Conservation (phyloP, 225 moss, liverwort and hornwort species). For the Takakia lepidozioides region DNA sequence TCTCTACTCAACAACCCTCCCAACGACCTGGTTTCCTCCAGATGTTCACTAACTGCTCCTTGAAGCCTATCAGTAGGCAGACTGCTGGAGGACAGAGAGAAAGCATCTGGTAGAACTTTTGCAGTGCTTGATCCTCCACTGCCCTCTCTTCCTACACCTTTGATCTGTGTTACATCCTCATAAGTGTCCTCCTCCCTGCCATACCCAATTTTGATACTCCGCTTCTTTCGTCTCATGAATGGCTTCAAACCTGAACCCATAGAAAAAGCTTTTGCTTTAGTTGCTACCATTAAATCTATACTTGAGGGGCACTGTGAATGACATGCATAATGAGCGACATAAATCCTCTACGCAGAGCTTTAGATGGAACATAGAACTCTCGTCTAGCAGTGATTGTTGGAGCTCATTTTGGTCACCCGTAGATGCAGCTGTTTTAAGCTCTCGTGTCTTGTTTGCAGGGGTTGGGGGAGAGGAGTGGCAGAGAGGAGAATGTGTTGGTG, state of each 20-base stretch:
- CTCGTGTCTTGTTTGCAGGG: too few relatives aligned
- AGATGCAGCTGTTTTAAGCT: too few relatives aligned
- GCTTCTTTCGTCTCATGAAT: slow-evolving; percentile 39
- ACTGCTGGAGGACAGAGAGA: slow-evolving; percentile 12
- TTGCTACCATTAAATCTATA: too few relatives aligned
- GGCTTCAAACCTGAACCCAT: slow-evolving; percentile 5
- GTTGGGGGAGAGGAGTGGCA: too few relatives aligned
- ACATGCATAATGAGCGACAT: too few relatives aligned
- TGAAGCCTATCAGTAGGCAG: slow-evolving; percentile 6
- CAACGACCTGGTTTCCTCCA: not conserved
- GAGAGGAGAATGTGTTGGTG: too few relatives aligned
- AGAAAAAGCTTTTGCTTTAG: too few relatives aligned
- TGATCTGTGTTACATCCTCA: slow-evolving; percentile 23
- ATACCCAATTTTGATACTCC: slow-evolving; percentile 50
- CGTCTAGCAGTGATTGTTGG: too few relatives aligned
- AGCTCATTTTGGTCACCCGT: too few relatives aligned
- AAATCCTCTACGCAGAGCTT: too few relatives aligned
- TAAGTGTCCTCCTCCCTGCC: slow-evolving; percentile 41
- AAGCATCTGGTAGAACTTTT: slow-evolving; percentile 14
- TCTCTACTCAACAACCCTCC: not conserved
- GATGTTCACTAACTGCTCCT: slow-evolving; percentile 1
- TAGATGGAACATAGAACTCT: too few relatives aligned
- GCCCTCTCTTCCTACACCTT: slow-evolving; percentile 13
- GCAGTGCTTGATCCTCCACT: slow-evolving; percentile 5
- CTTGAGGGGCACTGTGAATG: too few relatives aligned